Percentiles rank a stretch among this genome's conserved stretches.
Evolutionary conservation across 2,329 filamentous ascomycete species (phyloP).

Genomic region (Didymella glomerata): DNA sequence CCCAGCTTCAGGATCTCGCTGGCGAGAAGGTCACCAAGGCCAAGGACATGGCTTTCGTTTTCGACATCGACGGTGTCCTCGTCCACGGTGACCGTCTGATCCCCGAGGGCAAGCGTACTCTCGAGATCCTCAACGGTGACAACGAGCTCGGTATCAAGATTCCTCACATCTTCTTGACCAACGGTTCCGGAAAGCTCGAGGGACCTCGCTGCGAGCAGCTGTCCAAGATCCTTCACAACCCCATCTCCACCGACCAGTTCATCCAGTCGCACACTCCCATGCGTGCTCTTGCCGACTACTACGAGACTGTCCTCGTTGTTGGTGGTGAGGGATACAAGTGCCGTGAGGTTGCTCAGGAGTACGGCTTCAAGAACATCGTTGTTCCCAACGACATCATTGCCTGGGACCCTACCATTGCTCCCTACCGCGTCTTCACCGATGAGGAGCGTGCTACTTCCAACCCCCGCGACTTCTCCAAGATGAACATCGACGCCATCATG

Average conservation of each 20-base stretch:
- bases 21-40: constrained; percentile 71
- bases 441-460: constrained; percentile 72
- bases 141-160: constrained; percentile 83
- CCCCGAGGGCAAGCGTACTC: constrained; percentile 69
- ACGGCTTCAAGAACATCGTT: constrained; percentile 77
- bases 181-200: constrained; percentile 77
- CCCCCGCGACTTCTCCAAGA: constrained; percentile 75
- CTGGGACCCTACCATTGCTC: constrained; percentile 73
- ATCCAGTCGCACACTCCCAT: constrained; percentile 81
- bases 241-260: constrained; percentile 75
- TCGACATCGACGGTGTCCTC: constrained; percentile 79
- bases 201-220: constrained; percentile 71
- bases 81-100: constrained; percentile 77
- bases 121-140: constrained; percentile 77
- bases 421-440: constrained; percentile 72
- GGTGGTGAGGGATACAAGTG: constrained; percentile 79
- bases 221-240: constrained; percentile 69
- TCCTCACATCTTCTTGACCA: constrained; percentile 76
- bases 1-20: constrained; percentile 73
- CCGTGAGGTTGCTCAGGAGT: constrained; percentile 75
- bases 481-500: constrained; percentile 77
- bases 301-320: constrained; percentile 77
- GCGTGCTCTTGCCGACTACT: constrained; percentile 78
- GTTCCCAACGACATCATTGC: constrained; percentile 78
- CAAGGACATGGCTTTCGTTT: constrained; percentile 84